A percentile compares a stretch with the other conserved stretches of the same genome.
phyloP scores from a whole-genome alignment of 2,329 filamentous ascomycete species.

The Biscogniauxia mediterranea region DNA sequence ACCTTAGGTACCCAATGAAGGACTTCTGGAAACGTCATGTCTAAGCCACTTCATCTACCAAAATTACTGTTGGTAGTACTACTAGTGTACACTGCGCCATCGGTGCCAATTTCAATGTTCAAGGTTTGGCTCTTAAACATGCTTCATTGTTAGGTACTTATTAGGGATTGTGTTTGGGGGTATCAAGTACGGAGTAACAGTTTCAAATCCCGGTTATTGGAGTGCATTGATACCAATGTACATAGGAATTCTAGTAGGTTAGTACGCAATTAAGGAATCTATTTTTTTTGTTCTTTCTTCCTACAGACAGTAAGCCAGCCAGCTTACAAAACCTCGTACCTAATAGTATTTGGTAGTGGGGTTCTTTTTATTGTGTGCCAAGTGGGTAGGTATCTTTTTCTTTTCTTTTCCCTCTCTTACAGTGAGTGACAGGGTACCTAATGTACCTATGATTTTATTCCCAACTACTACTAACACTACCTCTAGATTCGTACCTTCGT shows the following conservation, averaged over 20 bases:
- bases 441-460: not conserved
- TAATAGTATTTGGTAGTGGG: not conserved
- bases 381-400: too few species aligned
- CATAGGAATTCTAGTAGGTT: too few species aligned
- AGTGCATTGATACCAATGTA: not conserved
- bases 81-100: not conserved
- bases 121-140: not conserved
- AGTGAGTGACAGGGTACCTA: not conserved
- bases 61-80: not conserved
- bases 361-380: not conserved
- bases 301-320: not conserved
- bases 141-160: not conserved
- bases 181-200: too few species aligned
- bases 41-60: conserved; percentile 17
- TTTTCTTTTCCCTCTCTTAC: too few species aligned
- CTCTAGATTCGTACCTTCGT: not conserved
- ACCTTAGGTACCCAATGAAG: not conserved
- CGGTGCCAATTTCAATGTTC: not conserved
- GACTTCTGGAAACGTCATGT: conserved; percentile 17
- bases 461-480: not conserved
- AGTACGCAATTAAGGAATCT: too few species aligned
- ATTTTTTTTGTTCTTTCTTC: not conserved
- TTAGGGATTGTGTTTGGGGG: too few species aligned
- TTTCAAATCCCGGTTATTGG: not conserved
- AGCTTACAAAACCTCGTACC: not conserved